Base-by-base conservation (phyloP, 331 rosid species). In the Cydonia oblonga region DNA sequence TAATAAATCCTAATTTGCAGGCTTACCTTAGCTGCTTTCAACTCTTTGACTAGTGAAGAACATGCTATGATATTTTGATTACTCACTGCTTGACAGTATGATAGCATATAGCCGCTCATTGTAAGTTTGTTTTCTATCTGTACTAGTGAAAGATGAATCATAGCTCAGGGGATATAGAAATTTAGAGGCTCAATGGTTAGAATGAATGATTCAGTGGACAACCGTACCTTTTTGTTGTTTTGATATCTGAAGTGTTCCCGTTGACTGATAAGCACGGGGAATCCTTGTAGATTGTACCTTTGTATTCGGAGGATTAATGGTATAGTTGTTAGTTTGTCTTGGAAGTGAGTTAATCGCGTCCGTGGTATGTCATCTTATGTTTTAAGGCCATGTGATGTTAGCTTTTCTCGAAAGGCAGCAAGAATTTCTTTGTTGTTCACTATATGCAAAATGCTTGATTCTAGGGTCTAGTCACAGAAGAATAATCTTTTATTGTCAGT, bases 21-120 rank as follows among this genome's bases (percentile, higher is more conserved):
- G 96, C 95, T 92, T 75, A 84, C 84, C 46, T 68, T 92, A 79
- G 73, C 87, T 32, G 85, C 72, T 49, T 86, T 90, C 86, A 76
- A 82, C 83, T 79, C 83, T 33, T 82, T 92, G 75, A 81, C 87
- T 38, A 67, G 76, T 24, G 95, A 80, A 57, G 97, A 86, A 49
- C 84, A 86, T 72, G 78, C 79, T 25, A 72, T 78, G 78, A 88
- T 64, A 57, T 72, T 88, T 76, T 82, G 78, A 75, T 69, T 66
- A 28, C 35, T 64, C 62, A 53, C 71, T 72, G 62, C 76, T 73
- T 73, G 73, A 84, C 82, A 61, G 53, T 58, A 22, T 70, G 52
- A 42, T 42, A 10, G 44, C 44, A 77, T 76, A 54, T 73, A 76
- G 69, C 75, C 75, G 33, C 59, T 67, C 75, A 61, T 79, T 75